A percentile compares a stretch with the other conserved stretches of the same genome.
Conservation (phyloP, 78 protist species). For the Creolimax fragrantissima region DNA sequence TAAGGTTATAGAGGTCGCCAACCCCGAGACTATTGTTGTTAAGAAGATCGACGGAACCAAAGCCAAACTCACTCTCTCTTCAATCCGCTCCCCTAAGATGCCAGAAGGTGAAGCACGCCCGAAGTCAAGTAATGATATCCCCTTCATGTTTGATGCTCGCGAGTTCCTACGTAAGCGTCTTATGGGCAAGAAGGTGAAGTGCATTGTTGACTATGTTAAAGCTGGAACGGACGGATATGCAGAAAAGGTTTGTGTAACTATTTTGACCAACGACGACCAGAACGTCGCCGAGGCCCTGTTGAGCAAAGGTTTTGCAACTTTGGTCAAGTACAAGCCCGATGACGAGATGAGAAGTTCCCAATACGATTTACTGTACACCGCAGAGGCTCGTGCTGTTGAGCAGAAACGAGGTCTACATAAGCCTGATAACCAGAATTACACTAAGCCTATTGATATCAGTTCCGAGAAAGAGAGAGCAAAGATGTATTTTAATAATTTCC, state of each 20-base stretch:
- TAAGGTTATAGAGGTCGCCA: conserved; percentile 29
- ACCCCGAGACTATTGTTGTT: conserved; percentile 19
- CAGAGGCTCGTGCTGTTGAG: conserved; percentile 34
- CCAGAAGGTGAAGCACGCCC: neutral
- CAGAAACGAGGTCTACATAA: conserved; percentile 16
- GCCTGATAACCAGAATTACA: neutral
- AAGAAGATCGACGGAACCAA: neutral
- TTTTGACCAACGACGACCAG: neutral
- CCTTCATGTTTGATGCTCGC: conserved; percentile 28
- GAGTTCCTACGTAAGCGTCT: conserved; percentile 26
- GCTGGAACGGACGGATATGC: conserved; percentile 20
- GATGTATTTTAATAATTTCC: conserved; percentile 6
- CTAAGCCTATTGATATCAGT: neutral
- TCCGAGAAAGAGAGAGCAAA: neutral
- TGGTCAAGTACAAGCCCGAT: neutral
- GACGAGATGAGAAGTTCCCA: conserved; percentile 19
- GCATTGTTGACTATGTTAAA: conserved; percentile 21
- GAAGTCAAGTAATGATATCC: neutral
- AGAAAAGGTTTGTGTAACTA: neutral
- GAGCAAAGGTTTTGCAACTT: conserved; percentile 25
- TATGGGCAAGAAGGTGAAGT: conserved; percentile 25
- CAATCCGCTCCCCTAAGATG: conserved; percentile 22
- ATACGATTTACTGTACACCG: conserved; percentile 31
- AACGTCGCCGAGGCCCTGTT: conserved; percentile 43
- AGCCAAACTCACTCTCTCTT: neutral